Conservation (phyloP, 192 early-diverging fungal species). For the Rhizoclosmatium globosum region DNA sequence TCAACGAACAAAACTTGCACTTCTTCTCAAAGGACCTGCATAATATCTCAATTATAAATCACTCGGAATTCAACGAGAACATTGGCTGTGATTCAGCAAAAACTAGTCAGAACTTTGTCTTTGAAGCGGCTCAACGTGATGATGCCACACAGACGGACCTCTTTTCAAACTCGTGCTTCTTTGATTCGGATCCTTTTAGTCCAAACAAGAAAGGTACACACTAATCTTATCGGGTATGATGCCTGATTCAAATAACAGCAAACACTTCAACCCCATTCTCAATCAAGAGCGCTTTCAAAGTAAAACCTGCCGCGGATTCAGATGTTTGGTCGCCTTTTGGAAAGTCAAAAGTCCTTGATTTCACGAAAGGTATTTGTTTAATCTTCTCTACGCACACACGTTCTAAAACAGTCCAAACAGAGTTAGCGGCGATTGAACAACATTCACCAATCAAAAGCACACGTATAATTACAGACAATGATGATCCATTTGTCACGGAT, state of each 20-base stretch:
- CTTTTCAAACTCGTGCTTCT: neutral
- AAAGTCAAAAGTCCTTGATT: neutral
- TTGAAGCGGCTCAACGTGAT: neutral
- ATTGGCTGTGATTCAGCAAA: neutral
- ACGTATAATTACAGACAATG: too few relatives aligned
- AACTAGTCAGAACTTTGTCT: neutral
- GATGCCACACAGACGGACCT: neutral
- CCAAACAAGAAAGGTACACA: neutral
- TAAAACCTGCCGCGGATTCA: neutral
- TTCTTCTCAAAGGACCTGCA: neutral
- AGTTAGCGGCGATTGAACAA: too few relatives aligned
- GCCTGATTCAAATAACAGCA: neutral
- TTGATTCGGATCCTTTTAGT: neutral
- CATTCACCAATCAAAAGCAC: too few relatives aligned
- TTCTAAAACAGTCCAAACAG: too few relatives aligned
- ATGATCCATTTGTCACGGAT: too few relatives aligned
- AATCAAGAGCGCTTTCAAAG: conserved; percentile 14
- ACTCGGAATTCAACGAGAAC: neutral
- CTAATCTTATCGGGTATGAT: neutral
- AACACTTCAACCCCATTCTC: conserved; percentile 15
- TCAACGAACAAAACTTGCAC: neutral
- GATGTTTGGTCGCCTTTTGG: neutral
- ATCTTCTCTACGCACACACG: neutral
- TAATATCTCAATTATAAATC: neutral
- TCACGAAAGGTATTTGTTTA: neutral